Percentiles rank a stretch among this genome's conserved stretches.
These are phyloP conservation scores for Mucor indicus DNA, from an alignment of 371 early-diverging fungal species.

Conservation along the genomic window DNA sequence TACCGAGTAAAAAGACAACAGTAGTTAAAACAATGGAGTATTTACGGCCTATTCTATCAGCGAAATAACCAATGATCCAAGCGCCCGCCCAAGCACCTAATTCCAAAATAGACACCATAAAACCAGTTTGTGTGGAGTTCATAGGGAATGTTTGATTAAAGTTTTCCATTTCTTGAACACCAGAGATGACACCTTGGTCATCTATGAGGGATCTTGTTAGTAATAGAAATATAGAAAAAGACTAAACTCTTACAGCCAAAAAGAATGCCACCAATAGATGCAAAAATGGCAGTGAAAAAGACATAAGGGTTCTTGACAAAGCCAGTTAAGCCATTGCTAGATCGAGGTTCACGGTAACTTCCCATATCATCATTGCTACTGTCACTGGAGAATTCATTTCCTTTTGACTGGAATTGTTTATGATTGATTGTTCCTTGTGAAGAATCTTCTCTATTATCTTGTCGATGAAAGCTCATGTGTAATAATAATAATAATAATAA, in stretches of 20 bases:
- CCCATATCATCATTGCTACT: no score
- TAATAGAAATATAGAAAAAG: background rate
- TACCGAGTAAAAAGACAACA: slow-evolving; percentile 64
- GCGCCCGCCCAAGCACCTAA: slow-evolving; percentile 60
- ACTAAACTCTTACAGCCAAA: slow-evolving; percentile 34
- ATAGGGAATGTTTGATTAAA: slow-evolving; percentile 29
- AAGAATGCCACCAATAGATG: slow-evolving; percentile 42
- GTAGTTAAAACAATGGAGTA: slow-evolving; percentile 65
- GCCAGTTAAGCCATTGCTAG: slow-evolving; percentile 27
- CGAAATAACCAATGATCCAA: slow-evolving; percentile 52
- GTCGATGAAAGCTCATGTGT: no score
- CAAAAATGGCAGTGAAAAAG: slow-evolving; percentile 39
- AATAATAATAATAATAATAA: no score
- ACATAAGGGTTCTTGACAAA: slow-evolving; percentile 41
- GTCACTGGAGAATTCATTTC: no score
- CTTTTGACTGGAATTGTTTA: no score
- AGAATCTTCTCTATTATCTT: no score
- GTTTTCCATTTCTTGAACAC: slow-evolving; percentile 41
- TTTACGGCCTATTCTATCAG: slow-evolving; percentile 70
- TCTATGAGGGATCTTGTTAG: no score
- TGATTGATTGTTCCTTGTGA: no score
- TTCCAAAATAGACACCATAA: slow-evolving; percentile 57
- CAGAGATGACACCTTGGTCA: slow-evolving; percentile 49
- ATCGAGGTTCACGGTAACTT: no score
- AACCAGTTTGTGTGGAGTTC: slow-evolving; percentile 29